Evolutionary conservation across 805 yeast species (phyloP).

Genomic region (Candida taoyuanica): DNA sequence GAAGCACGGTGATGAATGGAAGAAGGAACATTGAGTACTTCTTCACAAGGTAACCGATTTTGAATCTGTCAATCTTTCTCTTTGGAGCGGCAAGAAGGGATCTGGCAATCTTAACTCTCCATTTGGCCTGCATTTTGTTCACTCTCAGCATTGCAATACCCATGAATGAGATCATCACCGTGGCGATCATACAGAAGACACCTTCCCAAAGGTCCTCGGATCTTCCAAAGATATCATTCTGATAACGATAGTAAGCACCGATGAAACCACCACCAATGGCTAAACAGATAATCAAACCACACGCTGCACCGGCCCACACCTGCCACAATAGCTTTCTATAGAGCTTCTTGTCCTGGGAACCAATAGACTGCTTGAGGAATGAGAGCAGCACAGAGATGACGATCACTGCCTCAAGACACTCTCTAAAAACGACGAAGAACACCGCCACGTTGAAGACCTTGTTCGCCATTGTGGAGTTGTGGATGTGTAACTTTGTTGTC

Average conservation of each 20-base stretch:
- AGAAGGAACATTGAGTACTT: conserved; percentile 86
- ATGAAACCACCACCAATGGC: conserved; percentile 89
- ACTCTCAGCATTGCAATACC: conserved; percentile 95
- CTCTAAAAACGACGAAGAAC: conserved; percentile 90
- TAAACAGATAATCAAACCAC: conserved; percentile 76
- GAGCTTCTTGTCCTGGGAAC: conserved; percentile 42
- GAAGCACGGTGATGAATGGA: conserved; percentile 84
- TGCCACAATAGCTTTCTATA: conserved; percentile 66
- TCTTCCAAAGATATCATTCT: conserved; percentile 76
- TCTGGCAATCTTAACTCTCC: conserved; percentile 92
- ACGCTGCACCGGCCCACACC: conserved; percentile 78
- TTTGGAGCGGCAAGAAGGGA: conserved; percentile 64
- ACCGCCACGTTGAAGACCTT: conserved; percentile 41
- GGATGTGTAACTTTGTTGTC: background rate
- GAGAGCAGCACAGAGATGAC: conserved; percentile 89
- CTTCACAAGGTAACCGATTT: conserved; percentile 49
- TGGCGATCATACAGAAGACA: conserved; percentile 84
- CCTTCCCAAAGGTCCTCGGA: conserved; percentile 98
- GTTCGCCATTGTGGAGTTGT: conserved; percentile 6
- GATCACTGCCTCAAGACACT: conserved; percentile 86
- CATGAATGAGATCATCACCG: conserved; percentile 85
- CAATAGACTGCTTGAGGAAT: conserved; percentile 86
- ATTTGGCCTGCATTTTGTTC: conserved; percentile 93
- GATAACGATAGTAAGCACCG: conserved; percentile 82
- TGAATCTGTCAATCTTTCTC: conserved; percentile 46